phyloP scores from a whole-genome alignment of 352 stramenopile genomes.

The Globisporangium heterothallicum region DNA sequence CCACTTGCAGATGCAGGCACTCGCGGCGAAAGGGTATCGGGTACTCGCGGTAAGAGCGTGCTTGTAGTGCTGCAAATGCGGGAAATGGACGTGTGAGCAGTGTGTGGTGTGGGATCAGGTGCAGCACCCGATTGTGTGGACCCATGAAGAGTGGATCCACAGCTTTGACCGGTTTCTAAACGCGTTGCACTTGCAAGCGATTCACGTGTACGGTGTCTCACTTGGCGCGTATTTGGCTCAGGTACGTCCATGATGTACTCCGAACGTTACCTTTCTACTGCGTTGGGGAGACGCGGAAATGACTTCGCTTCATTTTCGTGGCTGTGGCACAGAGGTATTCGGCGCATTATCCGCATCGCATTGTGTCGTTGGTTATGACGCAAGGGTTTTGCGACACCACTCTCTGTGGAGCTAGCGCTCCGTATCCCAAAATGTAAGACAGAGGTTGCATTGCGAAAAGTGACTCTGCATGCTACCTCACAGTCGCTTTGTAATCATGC shows the following conservation, averaged over 20 bases:
- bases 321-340: slow-evolving; percentile 45
- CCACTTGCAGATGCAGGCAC: slow-evolving; percentile 44
- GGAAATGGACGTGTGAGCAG: not conserved
- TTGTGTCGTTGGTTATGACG: slow-evolving; percentile 57
- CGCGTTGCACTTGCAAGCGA: slow-evolving; percentile 41
- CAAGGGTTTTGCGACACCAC: slow-evolving; percentile 59
- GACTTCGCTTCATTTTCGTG: no score
- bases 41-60: slow-evolving; percentile 42
- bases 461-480: no score
- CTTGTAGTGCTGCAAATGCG: not conserved
- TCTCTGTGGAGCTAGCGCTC: slow-evolving; percentile 34
- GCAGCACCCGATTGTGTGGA: slow-evolving; percentile 72
- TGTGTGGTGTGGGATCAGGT: slow-evolving; percentile 22
- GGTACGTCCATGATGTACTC: slow-evolving; percentile 17
- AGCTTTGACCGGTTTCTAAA: slow-evolving; percentile 78
- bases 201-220: slow-evolving; percentile 68
- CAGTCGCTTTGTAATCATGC: no score
- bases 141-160: slow-evolving; percentile 77
- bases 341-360: slow-evolving; percentile 47
- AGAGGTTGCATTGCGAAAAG: no score
- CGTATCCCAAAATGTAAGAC: slow-evolving; percentile 57
- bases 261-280: not conserved
- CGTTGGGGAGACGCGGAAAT: not conserved
- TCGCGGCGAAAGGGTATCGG: slow-evolving; percentile 56
- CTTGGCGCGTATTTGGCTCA: slow-evolving; percentile 68